Evolutionary conservation across 2,329 filamentous ascomycete species (phyloP).

Genomic region (Colletotrichum sp.): DNA sequence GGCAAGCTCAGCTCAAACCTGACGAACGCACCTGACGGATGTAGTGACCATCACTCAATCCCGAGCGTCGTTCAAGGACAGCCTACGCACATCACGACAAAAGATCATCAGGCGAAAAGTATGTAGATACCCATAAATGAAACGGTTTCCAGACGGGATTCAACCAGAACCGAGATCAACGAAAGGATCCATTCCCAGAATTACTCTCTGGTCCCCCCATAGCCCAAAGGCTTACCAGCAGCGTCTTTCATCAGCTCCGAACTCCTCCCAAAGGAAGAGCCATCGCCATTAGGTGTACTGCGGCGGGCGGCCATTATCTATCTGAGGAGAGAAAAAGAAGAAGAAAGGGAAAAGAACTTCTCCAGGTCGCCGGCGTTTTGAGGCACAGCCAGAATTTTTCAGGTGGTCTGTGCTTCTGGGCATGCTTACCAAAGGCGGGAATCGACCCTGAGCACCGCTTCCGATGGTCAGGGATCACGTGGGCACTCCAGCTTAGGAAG

Average conservation of each 20-base stretch:
- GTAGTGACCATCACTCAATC: too few species aligned
- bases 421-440: neutral
- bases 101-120: neutral
- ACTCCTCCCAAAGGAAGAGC: neutral
- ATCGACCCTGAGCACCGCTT: neutral
- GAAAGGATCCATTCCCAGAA: slow-evolving; percentile 23
- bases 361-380: neutral
- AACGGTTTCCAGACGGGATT: slow-evolving; percentile 21
- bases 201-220: slow-evolving; percentile 21
- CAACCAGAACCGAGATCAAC: slow-evolving; percentile 23
- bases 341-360: neutral
- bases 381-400: slow-evolving; percentile 5
- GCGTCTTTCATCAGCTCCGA: slow-evolving; percentile 16
- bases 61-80: too few species aligned
- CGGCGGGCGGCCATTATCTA: slow-evolving; percentile 21
- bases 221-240: slow-evolving; percentile 22
- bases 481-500: slow-evolving; percentile 37
- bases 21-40: too few species aligned
- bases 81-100: neutral
- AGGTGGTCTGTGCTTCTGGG: neutral
- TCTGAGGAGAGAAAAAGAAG: slow-evolving; percentile 14
- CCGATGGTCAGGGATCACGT: slow-evolving; percentile 1
- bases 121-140: slow-evolving; percentile 25
- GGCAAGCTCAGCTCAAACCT: too few species aligned
- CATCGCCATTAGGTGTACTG: slow-evolving; percentile 21